These are phyloP conservation scores for Clavulina sp. DNA, from an alignment of 768 basidiomycete genomes.

Conservation along the genomic window DNA sequence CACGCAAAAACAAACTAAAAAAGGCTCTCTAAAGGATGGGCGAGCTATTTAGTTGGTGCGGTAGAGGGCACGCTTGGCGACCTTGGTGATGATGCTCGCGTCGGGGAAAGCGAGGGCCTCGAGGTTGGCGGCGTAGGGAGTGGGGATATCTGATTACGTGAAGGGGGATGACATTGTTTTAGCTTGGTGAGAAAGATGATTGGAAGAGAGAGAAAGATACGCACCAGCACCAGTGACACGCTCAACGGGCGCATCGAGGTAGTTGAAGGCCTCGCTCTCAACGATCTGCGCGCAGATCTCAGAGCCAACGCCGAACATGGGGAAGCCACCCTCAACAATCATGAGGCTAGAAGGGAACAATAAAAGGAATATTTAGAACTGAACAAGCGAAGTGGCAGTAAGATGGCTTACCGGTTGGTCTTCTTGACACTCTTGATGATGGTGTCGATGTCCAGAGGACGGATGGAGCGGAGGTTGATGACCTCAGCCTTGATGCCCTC, in stretches of 20 bases:
- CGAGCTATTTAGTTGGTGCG: constrained; percentile 57
- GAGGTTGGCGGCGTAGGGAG: constrained; percentile 84
- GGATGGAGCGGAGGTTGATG: constrained; percentile 89
- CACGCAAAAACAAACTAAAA: not conserved
- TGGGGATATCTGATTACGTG: constrained; percentile 53
- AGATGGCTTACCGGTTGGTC: constrained; percentile 62
- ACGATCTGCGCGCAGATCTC: constrained; percentile 97
- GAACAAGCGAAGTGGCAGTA: not conserved
- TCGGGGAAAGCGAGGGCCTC: constrained; percentile 91
- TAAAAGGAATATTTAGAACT: constrained; percentile 3
- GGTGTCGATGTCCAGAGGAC: constrained; percentile 93
- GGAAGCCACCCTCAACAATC: constrained; percentile 97
- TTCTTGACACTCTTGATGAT: constrained; percentile 97
- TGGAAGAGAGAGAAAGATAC: not conserved
- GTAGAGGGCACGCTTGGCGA: constrained; percentile 85
- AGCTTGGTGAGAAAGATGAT: not conserved
- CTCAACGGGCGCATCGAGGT: constrained; percentile 96
- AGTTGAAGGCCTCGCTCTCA: constrained; percentile 96
- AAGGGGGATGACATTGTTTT: not conserved
- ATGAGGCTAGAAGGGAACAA: constrained; percentile 42
- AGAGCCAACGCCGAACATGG: constrained; percentile 92
- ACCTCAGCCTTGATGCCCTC: constrained; percentile 97
- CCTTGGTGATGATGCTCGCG: constrained; percentile 77
- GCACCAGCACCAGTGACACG: constrained; percentile 78
- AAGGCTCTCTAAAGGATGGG: not conserved